Conservation (phyloP, 148 eudicot species). For the Vaccinium myrtillus region DNA sequence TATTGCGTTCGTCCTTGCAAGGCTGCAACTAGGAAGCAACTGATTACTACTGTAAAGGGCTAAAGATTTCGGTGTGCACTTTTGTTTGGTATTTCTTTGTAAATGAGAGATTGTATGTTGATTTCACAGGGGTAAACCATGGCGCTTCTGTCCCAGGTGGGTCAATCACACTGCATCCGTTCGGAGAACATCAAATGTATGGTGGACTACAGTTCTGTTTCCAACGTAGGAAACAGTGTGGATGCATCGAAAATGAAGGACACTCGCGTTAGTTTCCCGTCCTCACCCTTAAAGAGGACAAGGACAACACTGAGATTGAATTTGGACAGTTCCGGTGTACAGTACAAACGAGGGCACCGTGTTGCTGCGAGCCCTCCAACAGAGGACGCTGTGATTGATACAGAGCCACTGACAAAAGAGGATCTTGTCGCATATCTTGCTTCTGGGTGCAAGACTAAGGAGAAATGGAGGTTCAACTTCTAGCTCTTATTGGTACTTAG, state of each 20-base stretch:
- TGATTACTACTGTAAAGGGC: not conserved
- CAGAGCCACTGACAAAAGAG: slow-evolving; percentile 91
- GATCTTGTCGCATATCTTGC: slow-evolving; percentile 85
- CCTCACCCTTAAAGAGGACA: slow-evolving; percentile 28
- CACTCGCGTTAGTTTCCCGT: slow-evolving; percentile 25
- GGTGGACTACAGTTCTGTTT: slow-evolving; percentile 20
- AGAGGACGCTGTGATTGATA: slow-evolving; percentile 65
- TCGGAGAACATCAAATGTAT: slow-evolving; percentile 39
- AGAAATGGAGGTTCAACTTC: slow-evolving; percentile 82
- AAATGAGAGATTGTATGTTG: not conserved
- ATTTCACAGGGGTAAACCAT: slow-evolving; percentile 44
- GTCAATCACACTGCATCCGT: slow-evolving; percentile 48
- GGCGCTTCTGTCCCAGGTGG: slow-evolving; percentile 60
- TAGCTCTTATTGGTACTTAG: slow-evolving; percentile 33
- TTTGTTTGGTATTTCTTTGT: not conserved
- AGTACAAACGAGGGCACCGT: slow-evolving; percentile 35
- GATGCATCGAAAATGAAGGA: slow-evolving; percentile 34
- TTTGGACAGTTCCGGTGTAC: slow-evolving; percentile 22
- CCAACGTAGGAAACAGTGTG: slow-evolving; percentile 14
- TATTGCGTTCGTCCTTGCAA: too few relatives aligned
- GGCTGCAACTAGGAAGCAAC: not conserved
- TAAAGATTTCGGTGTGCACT: not conserved
- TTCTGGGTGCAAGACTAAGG: slow-evolving; percentile 98
- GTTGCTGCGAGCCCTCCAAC: slow-evolving; percentile 96
- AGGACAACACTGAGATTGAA: slow-evolving; percentile 32